phyloP scores from a whole-genome alignment of 2,329 filamentous ascomycete species.

The Monosporascus sp. region DNA sequence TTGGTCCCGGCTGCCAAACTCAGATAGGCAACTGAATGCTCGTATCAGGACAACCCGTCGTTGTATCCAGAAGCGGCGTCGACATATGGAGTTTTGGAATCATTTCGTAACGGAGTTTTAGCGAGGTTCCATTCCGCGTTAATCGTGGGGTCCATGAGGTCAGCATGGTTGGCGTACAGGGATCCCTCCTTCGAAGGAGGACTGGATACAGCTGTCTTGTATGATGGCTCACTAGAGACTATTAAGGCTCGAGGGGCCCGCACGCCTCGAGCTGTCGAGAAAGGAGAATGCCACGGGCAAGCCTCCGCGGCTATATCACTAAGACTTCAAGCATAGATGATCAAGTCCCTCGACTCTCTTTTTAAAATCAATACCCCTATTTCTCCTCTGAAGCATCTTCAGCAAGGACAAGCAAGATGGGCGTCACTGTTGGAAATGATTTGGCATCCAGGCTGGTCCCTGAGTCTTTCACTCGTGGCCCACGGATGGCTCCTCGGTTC shows the following conservation, averaged over 20 bases:
- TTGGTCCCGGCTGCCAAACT: background rate
- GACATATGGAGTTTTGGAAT: background rate
- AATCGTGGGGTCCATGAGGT: background rate
- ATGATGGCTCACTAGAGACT: background rate
- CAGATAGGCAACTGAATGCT: background rate
- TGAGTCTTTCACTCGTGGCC: conserved; percentile 3
- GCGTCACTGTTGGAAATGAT: background rate
- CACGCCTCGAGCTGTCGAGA: background rate
- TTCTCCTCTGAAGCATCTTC: background rate
- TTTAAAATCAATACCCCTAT: background rate
- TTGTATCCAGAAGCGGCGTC: background rate
- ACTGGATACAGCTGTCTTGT: too few species aligned
- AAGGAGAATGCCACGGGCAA: background rate
- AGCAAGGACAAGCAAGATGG: background rate
- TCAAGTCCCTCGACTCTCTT: background rate
- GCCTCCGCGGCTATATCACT: background rate
- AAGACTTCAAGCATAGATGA: background rate
- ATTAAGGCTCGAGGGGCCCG: background rate
- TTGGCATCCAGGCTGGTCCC: background rate
- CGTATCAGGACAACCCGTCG: background rate
- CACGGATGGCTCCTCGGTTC: background rate
- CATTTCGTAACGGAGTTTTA: background rate
- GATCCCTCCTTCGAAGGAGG: too few species aligned
- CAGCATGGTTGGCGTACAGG: background rate
- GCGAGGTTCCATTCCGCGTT: background rate